These are phyloP conservation scores for Schizopora paradoxa DNA, from an alignment of 1,284 basidiomycete species.

Conservation along the genomic window DNA sequence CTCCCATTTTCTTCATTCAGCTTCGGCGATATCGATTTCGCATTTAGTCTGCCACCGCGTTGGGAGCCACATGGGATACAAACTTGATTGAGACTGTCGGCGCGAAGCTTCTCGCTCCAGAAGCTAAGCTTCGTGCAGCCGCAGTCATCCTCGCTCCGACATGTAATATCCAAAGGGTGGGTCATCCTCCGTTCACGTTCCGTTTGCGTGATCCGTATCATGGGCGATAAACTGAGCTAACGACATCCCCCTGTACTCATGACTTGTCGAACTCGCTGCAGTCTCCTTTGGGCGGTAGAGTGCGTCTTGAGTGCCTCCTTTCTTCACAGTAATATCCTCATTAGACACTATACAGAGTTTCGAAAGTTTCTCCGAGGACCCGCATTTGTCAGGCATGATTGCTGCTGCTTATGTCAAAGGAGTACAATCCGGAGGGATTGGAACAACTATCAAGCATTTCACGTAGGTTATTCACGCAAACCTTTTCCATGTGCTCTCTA, in stretches of 20 bases:
- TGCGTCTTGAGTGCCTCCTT: conserved; percentile 26
- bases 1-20: background rate
- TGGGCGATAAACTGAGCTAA: background rate
- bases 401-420: conserved; percentile 72
- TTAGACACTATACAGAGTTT: conserved; percentile 40
- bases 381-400: conserved; percentile 63
- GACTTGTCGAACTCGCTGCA: conserved; percentile 22
- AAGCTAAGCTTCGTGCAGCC: conserved; percentile 64
- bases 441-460: conserved; percentile 70
- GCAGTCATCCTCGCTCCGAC: conserved; percentile 73
- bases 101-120: conserved; percentile 58
- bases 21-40: conserved; percentile 26
- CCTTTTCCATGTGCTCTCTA: conserved; percentile 8
- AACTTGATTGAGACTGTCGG: conserved; percentile 61
- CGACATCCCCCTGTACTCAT: conserved; percentile 6
- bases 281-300: conserved; percentile 70
- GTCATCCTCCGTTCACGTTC: conserved; percentile 5
- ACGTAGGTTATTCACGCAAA: conserved; percentile 36
- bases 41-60: conserved; percentile 51
- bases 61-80: conserved; percentile 71
- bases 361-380: conserved; percentile 80
- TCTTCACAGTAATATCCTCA: conserved; percentile 20
- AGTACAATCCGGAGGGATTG: conserved; percentile 66
- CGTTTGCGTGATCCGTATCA: conserved; percentile 1
- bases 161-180: conserved; percentile 71